These are phyloP conservation scores for Yamadazyma pseudoaaseri DNA, from an alignment of 1,139 yeast species.

Conservation along the genomic window DNA sequence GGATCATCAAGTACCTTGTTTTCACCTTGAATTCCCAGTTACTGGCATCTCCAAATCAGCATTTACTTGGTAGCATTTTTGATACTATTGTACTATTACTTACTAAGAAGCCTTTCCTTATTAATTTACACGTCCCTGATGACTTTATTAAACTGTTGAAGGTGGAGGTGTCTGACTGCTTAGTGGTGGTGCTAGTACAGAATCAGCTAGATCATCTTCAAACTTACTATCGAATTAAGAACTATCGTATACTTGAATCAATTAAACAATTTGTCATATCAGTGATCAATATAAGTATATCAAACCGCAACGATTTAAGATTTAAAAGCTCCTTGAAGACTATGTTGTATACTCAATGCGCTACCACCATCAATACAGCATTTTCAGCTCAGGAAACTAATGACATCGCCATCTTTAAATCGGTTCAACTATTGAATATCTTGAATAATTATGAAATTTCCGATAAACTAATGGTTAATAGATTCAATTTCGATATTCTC, in stretches of 20 bases:
- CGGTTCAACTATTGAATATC: slow-evolving; percentile 34
- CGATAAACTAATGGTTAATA: slow-evolving; percentile 27
- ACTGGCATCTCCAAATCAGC: slow-evolving; percentile 3
- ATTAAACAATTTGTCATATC: slow-evolving; percentile 8
- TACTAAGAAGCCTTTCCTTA: slow-evolving; percentile 24
- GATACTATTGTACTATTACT: slow-evolving; percentile 32
- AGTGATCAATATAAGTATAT: slow-evolving; percentile 6
- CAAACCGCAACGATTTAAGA: slow-evolving; percentile 2
- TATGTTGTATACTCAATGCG: background rate
- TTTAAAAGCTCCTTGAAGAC: slow-evolving; percentile 5
- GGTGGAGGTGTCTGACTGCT: background rate
- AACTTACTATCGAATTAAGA: background rate
- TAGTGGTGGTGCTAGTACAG: slow-evolving; percentile 5
- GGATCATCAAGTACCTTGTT: slow-evolving; percentile 31
- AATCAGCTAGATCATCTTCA: slow-evolving; percentile 4
- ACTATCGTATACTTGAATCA: slow-evolving; percentile 2
- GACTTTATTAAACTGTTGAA: slow-evolving; percentile 2
- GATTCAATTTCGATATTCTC: slow-evolving; percentile 29
- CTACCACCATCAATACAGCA: background rate
- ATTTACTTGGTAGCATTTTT: slow-evolving; percentile 17
- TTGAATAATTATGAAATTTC: slow-evolving; percentile 38
- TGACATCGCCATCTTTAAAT: slow-evolving; percentile 2
- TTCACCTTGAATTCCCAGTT: slow-evolving; percentile 15
- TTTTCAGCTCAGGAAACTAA: background rate
- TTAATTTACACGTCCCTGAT: slow-evolving; percentile 16